Base-by-base conservation (phyloP, 768 basidiomycete species). In the Mycena amicta region DNA sequence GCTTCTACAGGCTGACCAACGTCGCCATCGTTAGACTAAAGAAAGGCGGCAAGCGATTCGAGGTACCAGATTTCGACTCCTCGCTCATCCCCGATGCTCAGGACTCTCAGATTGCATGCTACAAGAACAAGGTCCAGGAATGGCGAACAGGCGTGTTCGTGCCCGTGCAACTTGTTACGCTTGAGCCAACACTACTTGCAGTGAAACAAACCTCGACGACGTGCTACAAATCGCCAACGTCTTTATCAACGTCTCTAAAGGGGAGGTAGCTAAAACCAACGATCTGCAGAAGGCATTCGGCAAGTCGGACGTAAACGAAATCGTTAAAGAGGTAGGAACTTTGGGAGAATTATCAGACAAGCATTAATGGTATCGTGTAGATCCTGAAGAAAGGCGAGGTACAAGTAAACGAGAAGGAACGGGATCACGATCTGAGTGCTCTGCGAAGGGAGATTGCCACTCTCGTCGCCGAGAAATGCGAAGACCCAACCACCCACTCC, bases 81-180 rank as follows among this genome's bases (percentile, higher is more conserved):
- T n/a, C n/a, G n/a, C n/a, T n/a, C n/a, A n/a, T n/a, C n/a, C n/a
- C n/a, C n/a, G n/a, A n/a, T n/a, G n/a, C n/a, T n/a, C n/a, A n/a
- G n/a, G 23, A 51, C 27, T 28, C 46, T 28, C 3, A 43, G 96
- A 91, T 99, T 67, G 96, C 97, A 33, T 97, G 95, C 74, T 99
- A 98, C 80, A 96, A 98, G 80, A 99, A 99, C 75, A 98, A 98
- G 75, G 97, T 99, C 26, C 93, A 95, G 66, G 95, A 97, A 72
- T 99, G 89, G 85, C 80, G 97, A 57, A 93, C 84, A 57, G 95
- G 95, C 60, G 90, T 96, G 88, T 93, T 73, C 70, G 88, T 78
- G 27, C 20, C 55, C 26, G n/a, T n/a, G n/a, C n/a, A n/a, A n/a
- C n/a, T n/a, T n/a, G n/a, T n/a, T n/a, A n/a, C n/a, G n/a, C n/a